A percentile compares a stretch with the other conserved stretches of the same genome.
Evolutionary conservation across 179 eudicot genomes (phyloP).

Genomic region (Heliamphora pulchella): DNA sequence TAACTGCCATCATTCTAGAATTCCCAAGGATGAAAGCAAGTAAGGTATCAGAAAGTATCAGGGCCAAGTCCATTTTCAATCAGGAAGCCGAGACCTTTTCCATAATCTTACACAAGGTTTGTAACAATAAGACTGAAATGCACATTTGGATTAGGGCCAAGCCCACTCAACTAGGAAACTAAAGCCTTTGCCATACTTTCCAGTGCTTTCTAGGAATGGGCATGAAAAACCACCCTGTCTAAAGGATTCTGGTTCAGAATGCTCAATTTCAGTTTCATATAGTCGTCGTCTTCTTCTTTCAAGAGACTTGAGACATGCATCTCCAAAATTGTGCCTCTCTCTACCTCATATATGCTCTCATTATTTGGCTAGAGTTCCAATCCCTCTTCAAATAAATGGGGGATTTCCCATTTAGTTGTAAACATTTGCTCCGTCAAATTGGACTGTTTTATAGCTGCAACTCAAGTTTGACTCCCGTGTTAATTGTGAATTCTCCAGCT

Average conservation of each 20-base stretch:
- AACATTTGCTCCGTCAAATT: neutral
- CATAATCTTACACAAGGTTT: constrained; percentile 3
- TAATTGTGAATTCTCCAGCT: neutral
- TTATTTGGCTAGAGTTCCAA: neutral
- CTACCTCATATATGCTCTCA: neutral
- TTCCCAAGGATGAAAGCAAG: neutral
- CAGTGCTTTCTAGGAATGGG: neutral
- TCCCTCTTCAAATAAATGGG: neutral
- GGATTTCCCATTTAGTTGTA: neutral
- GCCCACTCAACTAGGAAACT: neutral
- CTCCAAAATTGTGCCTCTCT: neutral
- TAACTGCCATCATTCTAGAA: neutral
- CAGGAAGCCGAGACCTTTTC: constrained; percentile 4
- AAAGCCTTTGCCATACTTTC: neutral
- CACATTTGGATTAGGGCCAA: neutral
- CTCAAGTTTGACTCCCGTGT: neutral
- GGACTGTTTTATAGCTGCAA: neutral
- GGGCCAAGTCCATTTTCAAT: neutral
- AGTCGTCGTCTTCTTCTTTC: neutral
- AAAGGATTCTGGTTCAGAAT: neutral
- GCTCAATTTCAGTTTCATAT: neutral
- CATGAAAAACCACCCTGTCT: neutral
- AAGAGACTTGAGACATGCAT: neutral
- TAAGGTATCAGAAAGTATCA: neutral
- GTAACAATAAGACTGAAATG: neutral